Evolutionary conservation across 2,329 filamentous ascomycete genomes (phyloP).

Genomic region (Cyphellophora europaea): DNA sequence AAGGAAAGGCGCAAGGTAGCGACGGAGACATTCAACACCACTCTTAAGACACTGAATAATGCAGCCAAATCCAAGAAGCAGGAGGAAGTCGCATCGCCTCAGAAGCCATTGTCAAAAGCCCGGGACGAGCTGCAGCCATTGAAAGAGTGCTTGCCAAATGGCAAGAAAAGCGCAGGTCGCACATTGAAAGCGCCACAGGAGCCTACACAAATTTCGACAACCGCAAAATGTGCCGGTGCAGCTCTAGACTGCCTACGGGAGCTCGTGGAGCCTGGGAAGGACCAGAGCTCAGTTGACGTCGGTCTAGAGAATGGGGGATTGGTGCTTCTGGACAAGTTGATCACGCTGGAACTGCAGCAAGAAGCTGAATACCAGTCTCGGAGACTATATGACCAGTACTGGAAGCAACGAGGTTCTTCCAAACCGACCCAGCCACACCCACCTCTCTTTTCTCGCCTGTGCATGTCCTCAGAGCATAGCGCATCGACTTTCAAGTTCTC

Average conservation of each 20-base stretch:
- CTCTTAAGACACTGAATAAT: conserved; percentile 33
- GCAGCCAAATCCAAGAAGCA: conserved; percentile 18
- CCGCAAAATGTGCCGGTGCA: conserved; percentile 31
- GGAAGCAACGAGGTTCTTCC: conserved; percentile 7
- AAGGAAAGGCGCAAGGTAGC: conserved; percentile 31
- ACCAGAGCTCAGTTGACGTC: neutral
- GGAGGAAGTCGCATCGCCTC: no score
- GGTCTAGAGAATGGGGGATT: conserved; percentile 15
- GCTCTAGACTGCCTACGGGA: conserved; percentile 29
- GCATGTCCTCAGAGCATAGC: conserved; percentile 8
- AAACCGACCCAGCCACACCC: conserved; percentile 2
- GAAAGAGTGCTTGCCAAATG: conserved; percentile 23
- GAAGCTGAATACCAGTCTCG: conserved; percentile 10
- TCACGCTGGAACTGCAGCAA: conserved; percentile 10
- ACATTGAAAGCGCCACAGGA: conserved; percentile 7
- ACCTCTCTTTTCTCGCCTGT: conserved; percentile 5
- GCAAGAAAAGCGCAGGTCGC: conserved; percentile 14
- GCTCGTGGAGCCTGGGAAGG: conserved; percentile 6
- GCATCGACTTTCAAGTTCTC: conserved; percentile 11
- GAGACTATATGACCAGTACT: conserved; percentile 12
- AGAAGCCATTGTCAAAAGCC: no score
- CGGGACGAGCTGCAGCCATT: conserved; percentile 18
- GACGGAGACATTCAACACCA: conserved; percentile 36
- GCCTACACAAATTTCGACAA: neutral
- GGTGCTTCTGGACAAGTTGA: conserved; percentile 16